These are phyloP conservation scores for Aspergillus sclerotialis DNA, from an alignment of 2,329 filamentous ascomycete species.

Conservation along the genomic window DNA sequence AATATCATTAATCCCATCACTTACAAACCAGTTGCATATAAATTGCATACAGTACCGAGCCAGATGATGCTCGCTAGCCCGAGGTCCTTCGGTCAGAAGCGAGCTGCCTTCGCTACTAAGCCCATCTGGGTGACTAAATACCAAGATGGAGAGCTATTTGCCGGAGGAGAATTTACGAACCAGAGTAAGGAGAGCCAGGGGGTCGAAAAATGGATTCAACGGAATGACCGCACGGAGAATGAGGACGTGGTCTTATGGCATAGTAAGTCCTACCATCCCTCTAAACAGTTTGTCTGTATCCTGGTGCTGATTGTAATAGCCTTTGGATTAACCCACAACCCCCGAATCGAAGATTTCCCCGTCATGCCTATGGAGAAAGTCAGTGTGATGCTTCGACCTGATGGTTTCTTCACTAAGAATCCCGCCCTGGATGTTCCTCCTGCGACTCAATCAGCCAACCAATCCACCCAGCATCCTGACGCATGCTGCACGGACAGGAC, in stretches of 20 bases:
- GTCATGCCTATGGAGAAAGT: conserved; percentile 57
- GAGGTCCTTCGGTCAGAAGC: conserved; percentile 38
- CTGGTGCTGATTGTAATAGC: conserved; percentile 11
- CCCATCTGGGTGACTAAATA: conserved; percentile 51
- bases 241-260: conserved; percentile 36
- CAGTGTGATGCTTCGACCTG: conserved; percentile 41
- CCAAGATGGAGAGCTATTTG: conserved; percentile 46
- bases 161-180: conserved; percentile 46
- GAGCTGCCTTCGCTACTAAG: conserved; percentile 47
- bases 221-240: conserved; percentile 45
- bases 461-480: conserved; percentile 28
- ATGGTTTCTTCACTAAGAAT: conserved; percentile 46
- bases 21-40: conserved; percentile 44
- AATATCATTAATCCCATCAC: conserved; percentile 38
- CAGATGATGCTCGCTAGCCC: conserved; percentile 45
- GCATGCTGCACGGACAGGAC: conserved; percentile 12
- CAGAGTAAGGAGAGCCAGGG: conserved; percentile 49
- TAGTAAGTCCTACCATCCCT: conserved; percentile 19
- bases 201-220: conserved; percentile 45
- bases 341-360: conserved; percentile 58
- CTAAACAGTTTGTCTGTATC: neutral
- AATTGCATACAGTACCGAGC: conserved; percentile 41
- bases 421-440: conserved; percentile 42
- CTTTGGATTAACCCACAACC: conserved; percentile 56
- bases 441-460: conserved; percentile 33